These are phyloP conservation scores for Oligophagozyma castellii DNA, from an alignment of 1,139 yeast species.

Conservation along the genomic window DNA sequence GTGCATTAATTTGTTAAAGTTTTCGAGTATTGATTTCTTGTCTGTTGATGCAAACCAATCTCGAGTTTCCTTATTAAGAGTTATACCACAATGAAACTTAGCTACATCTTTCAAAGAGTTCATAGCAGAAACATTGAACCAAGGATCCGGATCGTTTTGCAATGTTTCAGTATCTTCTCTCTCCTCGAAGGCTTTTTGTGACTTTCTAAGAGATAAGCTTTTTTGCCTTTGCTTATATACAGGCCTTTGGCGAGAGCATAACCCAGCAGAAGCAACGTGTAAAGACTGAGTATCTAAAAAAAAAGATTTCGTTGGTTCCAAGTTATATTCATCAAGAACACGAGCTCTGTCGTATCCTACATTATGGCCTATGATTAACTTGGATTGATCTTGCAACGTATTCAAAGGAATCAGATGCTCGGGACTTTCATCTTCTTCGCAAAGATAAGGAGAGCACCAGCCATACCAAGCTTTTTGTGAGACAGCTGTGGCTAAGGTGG, in stretches of 20 bases:
- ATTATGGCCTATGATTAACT: slow-evolving; percentile 75
- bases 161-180: slow-evolving; percentile 4
- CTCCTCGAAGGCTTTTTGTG: slow-evolving; percentile 8
- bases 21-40: slow-evolving; percentile 39
- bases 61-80: slow-evolving; percentile 53
- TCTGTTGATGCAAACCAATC: slow-evolving; percentile 48
- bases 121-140: slow-evolving; percentile 65
- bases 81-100: slow-evolving; percentile 58
- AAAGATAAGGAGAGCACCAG: slow-evolving; percentile 83
- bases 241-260: slow-evolving; percentile 85
- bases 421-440: slow-evolving; percentile 29
- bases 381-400: slow-evolving; percentile 29
- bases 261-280: slow-evolving; percentile 83
- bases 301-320: slow-evolving; percentile 56
- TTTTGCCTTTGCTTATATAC: slow-evolving; percentile 57
- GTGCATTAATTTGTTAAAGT: slow-evolving; percentile 47
- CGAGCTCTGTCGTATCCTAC: slow-evolving; percentile 86
- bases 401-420: slow-evolving; percentile 66
- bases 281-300: slow-evolving; percentile 86
- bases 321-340: slow-evolving; percentile 66
- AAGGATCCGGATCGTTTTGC: slow-evolving; percentile 38
- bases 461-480: slow-evolving; percentile 79
- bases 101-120: slow-evolving; percentile 80
- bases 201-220: slow-evolving; percentile 10
- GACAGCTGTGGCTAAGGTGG: slow-evolving; percentile 74